Evolutionary conservation across 306 rosid genomes (phyloP), one percentile per base, ranked within the genome.

Genomic region (Hippophae gyantsensis): DNA sequence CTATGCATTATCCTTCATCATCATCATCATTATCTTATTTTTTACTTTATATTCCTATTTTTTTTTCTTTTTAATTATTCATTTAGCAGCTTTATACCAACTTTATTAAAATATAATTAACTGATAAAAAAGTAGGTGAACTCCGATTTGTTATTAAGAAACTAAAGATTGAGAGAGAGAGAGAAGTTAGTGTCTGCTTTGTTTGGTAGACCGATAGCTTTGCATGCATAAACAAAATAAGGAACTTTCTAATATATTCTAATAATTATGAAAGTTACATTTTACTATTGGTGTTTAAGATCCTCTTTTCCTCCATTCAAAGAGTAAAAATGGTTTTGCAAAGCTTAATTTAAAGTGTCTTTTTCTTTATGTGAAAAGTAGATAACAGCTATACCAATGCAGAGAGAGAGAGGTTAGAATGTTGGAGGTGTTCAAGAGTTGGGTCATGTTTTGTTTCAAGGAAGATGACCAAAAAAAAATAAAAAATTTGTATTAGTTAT

Each of bases 381-480:
- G 67, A 60, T 6, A 12, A 61, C 53, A 49, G 74, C 65, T 45
- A 54, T 48, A 32, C 52, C 26, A 77, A 58, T 41, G 45, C 47
- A 55, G 23, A 46, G 14, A 8, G 8, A 48, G 6, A 59, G 49
- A 11, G 38, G 56, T 18, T 1, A 7, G 42, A 13, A 23, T 52
- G 67, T 56, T 69, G 72, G n/a, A 76, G 71, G 70, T 65, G 81
- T 32, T 2, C 38, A 32, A 64, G 60, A 64, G 57, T 57, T 65
- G 62, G 79, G 75, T 65, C 86, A 76, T 71, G 68, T 32, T 27
- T 32, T 32, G 5, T 32, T 73, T 64, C 26, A 32, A 23, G 71
- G 81, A 72, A 74, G 88, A 70, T 76, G 69, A 71, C 82, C 85
- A 68, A 66, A 73, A 65, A 32, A 32, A 18, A 18, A 18, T 18